Evolutionary conservation across 2,329 filamentous ascomycete species (phyloP).

Genomic region (Corynespora cassiicola): DNA sequence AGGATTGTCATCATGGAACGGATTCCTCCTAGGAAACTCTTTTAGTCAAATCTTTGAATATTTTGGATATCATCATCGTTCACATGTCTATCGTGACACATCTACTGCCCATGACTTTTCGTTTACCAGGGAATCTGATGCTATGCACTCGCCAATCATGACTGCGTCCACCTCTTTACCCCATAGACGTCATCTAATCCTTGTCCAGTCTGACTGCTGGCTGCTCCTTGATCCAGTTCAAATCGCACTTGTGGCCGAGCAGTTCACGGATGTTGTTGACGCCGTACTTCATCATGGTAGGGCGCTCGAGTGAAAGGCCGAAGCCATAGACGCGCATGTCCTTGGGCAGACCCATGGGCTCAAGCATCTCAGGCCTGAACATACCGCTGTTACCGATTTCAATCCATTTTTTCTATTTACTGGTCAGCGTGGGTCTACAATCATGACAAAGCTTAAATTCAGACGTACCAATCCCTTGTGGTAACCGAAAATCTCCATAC

Average conservation of each 20-base stretch:
- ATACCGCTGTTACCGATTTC: constrained; percentile 99
- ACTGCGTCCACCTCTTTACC: too few relatives aligned
- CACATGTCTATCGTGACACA: constrained; percentile 20
- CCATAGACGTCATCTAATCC: constrained; percentile 56
- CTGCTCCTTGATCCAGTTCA: constrained; percentile 90
- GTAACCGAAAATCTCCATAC: constrained; percentile 96
- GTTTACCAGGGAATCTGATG: too few relatives aligned
- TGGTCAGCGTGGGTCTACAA: too few relatives aligned
- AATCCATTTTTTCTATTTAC: too few relatives aligned
- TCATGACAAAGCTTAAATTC: too few relatives aligned
- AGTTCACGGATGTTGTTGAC: constrained; percentile 86
- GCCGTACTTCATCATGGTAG: constrained; percentile 94
- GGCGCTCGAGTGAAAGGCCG: constrained; percentile 88
- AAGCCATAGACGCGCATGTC: constrained; percentile 95
- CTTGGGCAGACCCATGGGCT: constrained; percentile 90
- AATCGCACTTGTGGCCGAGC: constrained; percentile 92
- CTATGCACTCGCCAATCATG: too few relatives aligned
- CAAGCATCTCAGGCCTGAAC: constrained; percentile 98
- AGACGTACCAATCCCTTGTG: constrained; percentile 87
- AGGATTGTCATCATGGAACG: too few relatives aligned
- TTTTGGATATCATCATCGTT: constrained; percentile 2
- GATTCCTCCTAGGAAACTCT: too few relatives aligned
- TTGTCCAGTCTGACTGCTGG: constrained; percentile 90
- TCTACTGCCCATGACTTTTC: too few relatives aligned
- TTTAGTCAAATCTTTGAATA: too few relatives aligned